Base-by-base conservation (phyloP, 495 filamentous ascomycete genomes). In the Clohesyomyces aquaticus region DNA sequence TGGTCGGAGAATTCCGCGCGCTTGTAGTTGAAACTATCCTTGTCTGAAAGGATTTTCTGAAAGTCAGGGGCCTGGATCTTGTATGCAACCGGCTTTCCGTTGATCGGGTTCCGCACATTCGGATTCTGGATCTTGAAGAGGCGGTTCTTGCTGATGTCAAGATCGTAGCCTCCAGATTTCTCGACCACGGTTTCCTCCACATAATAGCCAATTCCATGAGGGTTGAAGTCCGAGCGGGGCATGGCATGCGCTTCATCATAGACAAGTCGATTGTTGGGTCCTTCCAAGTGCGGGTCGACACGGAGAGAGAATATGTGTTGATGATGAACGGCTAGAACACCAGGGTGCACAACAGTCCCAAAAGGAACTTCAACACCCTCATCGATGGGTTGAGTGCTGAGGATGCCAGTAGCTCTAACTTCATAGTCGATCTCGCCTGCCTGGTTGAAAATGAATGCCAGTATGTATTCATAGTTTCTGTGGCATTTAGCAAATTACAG, bases 231-330 rank as follows among this genome's bases (percentile, higher is more conserved):
- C 11, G 84, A 84, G 49, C 89, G 83, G 18, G 89, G 88, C 77
- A 91, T 85, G 0, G 89, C 77, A 51, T 89, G 81, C 8, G 87
- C 84, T 70, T 92, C 89, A 56, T 91, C 87, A 70, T 85, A 87
- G 45, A 86, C 85, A 27, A 91, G 72, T 2, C 85, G 81, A 71
- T 92, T 92, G 46, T 80, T 76, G 65, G 84, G 84, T 1, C 91
- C 93, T 61, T 90, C 91, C 56, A 96, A 80, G 43, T 84, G 83
- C 4, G 92, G 91, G 73, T 96, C 91, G 16, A 96, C 80, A 14
- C 92, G 88, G 1, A 96, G 84, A 1, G 88, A 91, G 77, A 96
- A 94, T 74, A 96, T 89, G 76, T 96, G 92, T 69, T 96, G 92
- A 66, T 96, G 92, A 72, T 84, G 84, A 56, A 85, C 56, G 55